Conservation (phyloP, 148 eudicot species). For the Arbutus unedo region DNA sequence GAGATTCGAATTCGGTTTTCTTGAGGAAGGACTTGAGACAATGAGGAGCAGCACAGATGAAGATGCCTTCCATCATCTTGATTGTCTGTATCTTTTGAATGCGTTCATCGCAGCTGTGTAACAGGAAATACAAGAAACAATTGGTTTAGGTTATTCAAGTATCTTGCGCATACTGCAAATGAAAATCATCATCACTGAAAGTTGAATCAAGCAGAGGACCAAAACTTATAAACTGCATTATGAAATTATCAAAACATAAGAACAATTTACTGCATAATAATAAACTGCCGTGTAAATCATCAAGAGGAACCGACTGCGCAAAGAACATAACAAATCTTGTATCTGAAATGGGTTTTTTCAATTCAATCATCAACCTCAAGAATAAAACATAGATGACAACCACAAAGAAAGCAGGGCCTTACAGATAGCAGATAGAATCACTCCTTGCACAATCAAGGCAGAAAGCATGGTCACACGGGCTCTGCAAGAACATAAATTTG, state of each 20-base stretch:
- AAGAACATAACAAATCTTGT: conserved; percentile 6
- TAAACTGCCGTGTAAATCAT: neutral
- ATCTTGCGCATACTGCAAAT: neutral
- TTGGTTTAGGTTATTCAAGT: neutral
- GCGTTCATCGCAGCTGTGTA: conserved; percentile 79
- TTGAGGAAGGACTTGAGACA: conserved; percentile 86
- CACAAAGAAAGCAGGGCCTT: conserved; percentile 32
- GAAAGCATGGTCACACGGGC: conserved; percentile 95
- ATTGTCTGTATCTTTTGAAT: conserved; percentile 92
- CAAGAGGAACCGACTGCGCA: neutral
- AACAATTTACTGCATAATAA: too few relatives aligned
- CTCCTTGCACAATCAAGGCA: conserved; percentile 98
- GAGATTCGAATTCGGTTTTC: conserved; percentile 74
- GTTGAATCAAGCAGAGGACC: neutral
- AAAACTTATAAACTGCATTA: neutral
- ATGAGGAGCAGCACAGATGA: conserved; percentile 85
- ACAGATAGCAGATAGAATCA: conserved; percentile 96
- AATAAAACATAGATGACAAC: neutral
- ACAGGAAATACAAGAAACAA: conserved; percentile 10
- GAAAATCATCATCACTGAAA: neutral
- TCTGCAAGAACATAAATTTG: conserved; percentile 58
- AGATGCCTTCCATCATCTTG: conserved; percentile 90
- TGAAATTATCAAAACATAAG: too few relatives aligned
- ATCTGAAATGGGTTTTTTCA: neutral
- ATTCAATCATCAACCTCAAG: neutral